These are phyloP conservation scores for Saturnispora kantuleensis DNA, from an alignment of 805 yeast species.

Conservation along the genomic window DNA sequence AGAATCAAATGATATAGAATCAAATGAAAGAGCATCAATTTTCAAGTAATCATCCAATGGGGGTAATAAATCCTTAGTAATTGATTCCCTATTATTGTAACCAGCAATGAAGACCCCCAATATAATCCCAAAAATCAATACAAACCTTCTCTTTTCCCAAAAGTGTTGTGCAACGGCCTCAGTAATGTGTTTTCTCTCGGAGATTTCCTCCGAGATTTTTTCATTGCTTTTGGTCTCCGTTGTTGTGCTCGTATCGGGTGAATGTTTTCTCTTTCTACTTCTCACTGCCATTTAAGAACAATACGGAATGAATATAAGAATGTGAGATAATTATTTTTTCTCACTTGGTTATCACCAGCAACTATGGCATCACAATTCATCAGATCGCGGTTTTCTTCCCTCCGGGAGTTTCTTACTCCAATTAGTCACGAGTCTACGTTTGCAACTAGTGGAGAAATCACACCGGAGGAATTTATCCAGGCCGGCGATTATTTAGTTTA, in stretches of 20 bases:
- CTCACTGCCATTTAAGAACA: neutral
- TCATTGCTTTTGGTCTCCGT: neutral
- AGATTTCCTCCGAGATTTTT: neutral
- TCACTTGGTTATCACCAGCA: neutral
- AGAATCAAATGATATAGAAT: slow-evolving; percentile 45
- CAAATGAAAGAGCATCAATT: slow-evolving; percentile 49
- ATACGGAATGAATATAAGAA: neutral
- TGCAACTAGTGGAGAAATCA: slow-evolving; percentile 77
- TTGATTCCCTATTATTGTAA: slow-evolving; percentile 39
- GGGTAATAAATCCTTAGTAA: slow-evolving; percentile 31
- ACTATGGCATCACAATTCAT: slow-evolving; percentile 27
- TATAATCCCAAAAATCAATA: slow-evolving; percentile 51
- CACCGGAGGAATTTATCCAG: slow-evolving; percentile 88
- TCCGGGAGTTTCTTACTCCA: slow-evolving; percentile 91
- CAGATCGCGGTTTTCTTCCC: slow-evolving; percentile 69
- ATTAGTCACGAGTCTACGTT: slow-evolving; percentile 81
- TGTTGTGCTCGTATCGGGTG: neutral
- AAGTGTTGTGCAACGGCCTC: slow-evolving; percentile 10
- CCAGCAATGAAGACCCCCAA: slow-evolving; percentile 59
- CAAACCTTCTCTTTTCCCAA: slow-evolving; percentile 14
- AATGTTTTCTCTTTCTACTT: neutral
- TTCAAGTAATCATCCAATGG: slow-evolving; percentile 42
- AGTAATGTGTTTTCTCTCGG: neutral
- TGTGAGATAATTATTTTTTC: neutral
- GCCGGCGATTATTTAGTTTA: slow-evolving; percentile 91